Evolutionary conservation across 192 early-diverging fungal genomes (phyloP), one percentile per base, ranked within the genome.

Genomic region (Radiomyces spectabilis): DNA sequence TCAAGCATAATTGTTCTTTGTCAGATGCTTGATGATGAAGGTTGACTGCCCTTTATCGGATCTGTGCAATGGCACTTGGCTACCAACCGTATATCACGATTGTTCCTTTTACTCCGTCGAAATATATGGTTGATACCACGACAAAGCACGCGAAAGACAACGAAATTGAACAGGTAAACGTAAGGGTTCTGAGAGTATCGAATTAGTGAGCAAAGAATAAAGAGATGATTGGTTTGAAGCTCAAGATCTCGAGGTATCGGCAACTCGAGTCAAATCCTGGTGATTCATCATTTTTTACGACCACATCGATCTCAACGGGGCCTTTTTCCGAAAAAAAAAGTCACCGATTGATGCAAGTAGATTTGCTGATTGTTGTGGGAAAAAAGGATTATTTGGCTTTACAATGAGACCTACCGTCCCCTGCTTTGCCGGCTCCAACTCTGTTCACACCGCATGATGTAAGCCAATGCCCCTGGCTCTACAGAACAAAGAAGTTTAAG

Each of bases 41-140:
- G 21, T 26, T 18, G 45, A 58, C 32, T 47, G 27, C 25, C 37
- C 51, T 21, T 32, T 49, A 15, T 69, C 66, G 5, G 81, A 79
- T 40, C 69, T 88, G 48, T 74, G 74, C 26, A 73, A 70, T 24
- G 70, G 72, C 30, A 81, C 82, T 61, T 75, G 89, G 35, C 76
- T 82, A 54, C 95, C 43, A 97, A 95, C 61, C 73, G 81, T 18
- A 95, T 98, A 80, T 95, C 95, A 16, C 79, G 97, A 48, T 98
- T 98, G 66, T 94, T 90, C 85, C 93, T 44, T 91, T 85, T 22
- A 93, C 95, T 1, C 89, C 97, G 85, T 71, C 92, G 21, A 93
- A 88, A 73, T 72, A 78, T 19, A 77, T 98, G 12, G 91, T 91
- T 12, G 89, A 94, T 44, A 80, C 88, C 41, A 84, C 85, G 5